Base-by-base conservation (phyloP, 768 basidiomycete species). In the Grammothele lineata region DNA sequence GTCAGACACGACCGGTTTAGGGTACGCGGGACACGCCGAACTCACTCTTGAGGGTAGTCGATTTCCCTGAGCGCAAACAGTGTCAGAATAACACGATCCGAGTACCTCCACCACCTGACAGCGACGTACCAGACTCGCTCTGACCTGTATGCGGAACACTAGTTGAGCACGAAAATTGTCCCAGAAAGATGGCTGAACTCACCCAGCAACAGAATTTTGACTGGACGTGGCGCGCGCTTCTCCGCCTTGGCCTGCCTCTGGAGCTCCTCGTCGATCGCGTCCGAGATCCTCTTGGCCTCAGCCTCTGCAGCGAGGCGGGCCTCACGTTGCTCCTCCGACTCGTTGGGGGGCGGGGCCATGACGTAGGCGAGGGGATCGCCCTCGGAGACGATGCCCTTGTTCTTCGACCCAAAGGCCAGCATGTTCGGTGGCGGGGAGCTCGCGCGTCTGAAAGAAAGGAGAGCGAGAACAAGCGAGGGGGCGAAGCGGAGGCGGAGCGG, bases 261-360 rank as follows among this genome's bases (percentile, higher is more conserved):
- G 32, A 70, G 48, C 57, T 65, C 61, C 50, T 75, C 67, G 54
- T 73, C 71, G 46, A 73, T 73, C 37, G 57, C 61, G 46, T 78
- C 75, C 45, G 80, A 83, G 45, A 81, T 69, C 45, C 65, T 65
- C 57, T 77, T 74, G 4, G 81, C 82, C 50, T 82, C 78, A 0
- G 62, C 67, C 64, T 86, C 85, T 22, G 66, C 63, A 40, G 58
- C 65, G 55, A 74, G 71, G 37, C 83, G 64, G 1, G 64, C 61
- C 4, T 61, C 62, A 42, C 64, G 70, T 45, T 83, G 71, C 3
- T 67, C 68, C 0, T 69, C 56, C 0, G 77, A 71, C 65, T 87
- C 85, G 54, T 77, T 62, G 0, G 69, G 63, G 0, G 85, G 85
- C 0, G 85, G 81, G 0, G 70, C 62, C 18, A 75, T 70, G 58